phyloP scores from a whole-genome alignment of 2,329 filamentous ascomycete genomes.

The Aspergillus sp. region DNA sequence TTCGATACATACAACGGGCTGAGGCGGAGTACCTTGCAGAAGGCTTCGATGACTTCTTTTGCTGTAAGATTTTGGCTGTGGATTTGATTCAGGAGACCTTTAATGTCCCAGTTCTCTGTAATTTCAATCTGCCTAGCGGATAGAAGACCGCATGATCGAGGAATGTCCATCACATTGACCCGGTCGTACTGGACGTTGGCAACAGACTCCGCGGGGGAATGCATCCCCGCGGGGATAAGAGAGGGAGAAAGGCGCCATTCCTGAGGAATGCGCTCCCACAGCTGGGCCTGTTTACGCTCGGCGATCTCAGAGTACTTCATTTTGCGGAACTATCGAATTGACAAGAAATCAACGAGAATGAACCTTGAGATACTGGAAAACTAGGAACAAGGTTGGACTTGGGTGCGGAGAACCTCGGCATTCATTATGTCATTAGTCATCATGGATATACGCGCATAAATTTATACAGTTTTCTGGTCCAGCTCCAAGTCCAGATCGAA shows the following conservation, averaged over 20 bases:
- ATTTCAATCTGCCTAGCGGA: conserved; percentile 53
- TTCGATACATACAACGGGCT: background rate
- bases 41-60: conserved; percentile 53
- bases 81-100: conserved; percentile 38
- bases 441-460: background rate
- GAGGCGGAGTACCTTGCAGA: conserved; percentile 46
- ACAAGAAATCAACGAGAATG: background rate
- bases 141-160: conserved; percentile 54
- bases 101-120: conserved; percentile 54
- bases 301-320: conserved; percentile 34
- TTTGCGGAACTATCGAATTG: background rate
- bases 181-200: conserved; percentile 32
- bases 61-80: conserved; percentile 34
- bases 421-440: conserved; percentile 8
- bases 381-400: background rate
- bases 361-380: background rate
- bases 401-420: conserved; percentile 11
- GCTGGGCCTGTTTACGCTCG: conserved; percentile 38
- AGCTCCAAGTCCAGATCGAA: conserved; percentile 25
- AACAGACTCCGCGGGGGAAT: conserved; percentile 37
- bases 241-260: conserved; percentile 39
- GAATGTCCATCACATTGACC: conserved; percentile 49
- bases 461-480: background rate
- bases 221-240: conserved; percentile 34
- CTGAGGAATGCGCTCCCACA: conserved; percentile 39